Evolutionary conservation across 148 eudicot genomes (phyloP).

Genomic region (Rhododendron simsii): DNA sequence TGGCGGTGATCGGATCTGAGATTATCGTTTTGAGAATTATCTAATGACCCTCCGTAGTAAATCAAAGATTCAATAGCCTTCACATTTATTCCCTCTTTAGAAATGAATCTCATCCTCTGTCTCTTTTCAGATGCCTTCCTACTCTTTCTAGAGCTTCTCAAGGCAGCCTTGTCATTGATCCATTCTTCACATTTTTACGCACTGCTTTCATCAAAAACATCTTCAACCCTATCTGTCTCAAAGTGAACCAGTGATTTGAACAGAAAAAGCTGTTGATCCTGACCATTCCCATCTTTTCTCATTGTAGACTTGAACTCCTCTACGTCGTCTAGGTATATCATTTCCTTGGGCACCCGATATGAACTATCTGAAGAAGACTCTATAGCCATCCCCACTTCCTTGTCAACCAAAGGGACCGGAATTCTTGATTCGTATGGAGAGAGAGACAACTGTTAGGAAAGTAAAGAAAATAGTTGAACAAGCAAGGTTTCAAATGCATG

Average conservation of each 20-base stretch:
- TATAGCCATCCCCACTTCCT: background rate
- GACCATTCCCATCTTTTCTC: constrained; percentile 13
- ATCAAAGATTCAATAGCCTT: constrained; percentile 15
- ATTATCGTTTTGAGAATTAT: constrained; percentile 2
- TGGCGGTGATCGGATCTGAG: constrained; percentile 8
- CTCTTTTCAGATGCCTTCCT: constrained; percentile 24
- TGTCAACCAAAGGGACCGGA: background rate
- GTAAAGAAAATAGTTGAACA: too few relatives aligned
- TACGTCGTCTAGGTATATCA: constrained; percentile 44
- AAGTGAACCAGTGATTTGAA: constrained; percentile 32
- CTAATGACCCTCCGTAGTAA: constrained; percentile 25
- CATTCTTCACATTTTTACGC: background rate
- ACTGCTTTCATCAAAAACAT: background rate
- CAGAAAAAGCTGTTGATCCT: constrained; percentile 57
- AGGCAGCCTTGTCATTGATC: constrained; percentile 3
- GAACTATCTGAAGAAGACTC: constrained; percentile 32
- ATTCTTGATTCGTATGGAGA: background rate
- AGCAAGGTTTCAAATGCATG: background rate
- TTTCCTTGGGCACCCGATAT: constrained; percentile 20
- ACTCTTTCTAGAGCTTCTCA: constrained; percentile 14
- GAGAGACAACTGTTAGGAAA: too few relatives aligned
- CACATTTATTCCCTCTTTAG: constrained; percentile 17
- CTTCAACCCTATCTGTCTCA: background rate
- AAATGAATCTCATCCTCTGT: constrained; percentile 28
- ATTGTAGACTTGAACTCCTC: constrained; percentile 49